Evolutionary conservation across 2,329 filamentous ascomycete genomes (phyloP).

Genomic region (Xylariaceae sp.): DNA sequence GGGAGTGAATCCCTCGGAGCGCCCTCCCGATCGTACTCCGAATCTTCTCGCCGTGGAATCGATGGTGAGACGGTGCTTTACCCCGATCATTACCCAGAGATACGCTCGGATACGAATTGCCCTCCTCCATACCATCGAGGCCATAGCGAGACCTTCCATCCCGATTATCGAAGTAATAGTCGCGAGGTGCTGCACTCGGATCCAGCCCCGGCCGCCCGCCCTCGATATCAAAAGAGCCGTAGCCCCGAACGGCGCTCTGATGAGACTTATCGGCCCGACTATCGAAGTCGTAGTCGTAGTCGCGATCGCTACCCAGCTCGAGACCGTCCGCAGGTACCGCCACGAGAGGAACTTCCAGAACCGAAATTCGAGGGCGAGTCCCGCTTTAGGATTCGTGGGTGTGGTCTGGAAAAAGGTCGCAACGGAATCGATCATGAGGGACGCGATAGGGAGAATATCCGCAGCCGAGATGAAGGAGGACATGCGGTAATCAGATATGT

Average conservation of each 20-base stretch:
- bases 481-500: background rate
- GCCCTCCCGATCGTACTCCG: background rate
- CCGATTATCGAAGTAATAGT: too few relatives aligned
- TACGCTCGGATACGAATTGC: too few relatives aligned
- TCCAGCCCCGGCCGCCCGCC: too few relatives aligned
- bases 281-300: background rate
- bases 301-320: background rate
- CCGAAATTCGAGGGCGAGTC: background rate
- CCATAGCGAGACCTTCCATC: too few relatives aligned
- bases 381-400: background rate
- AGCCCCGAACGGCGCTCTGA: background rate
- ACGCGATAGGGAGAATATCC: background rate
- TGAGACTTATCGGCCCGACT: background rate
- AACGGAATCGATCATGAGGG: background rate
- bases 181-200: background rate
- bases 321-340: background rate
- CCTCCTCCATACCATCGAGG: too few relatives aligned
- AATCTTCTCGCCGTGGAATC: background rate
- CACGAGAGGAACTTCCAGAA: background rate
- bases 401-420: background rate
- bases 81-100: background rate
- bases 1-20: background rate
- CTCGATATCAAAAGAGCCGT: background rate
- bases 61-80: background rate
- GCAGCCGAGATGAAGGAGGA: background rate